These are phyloP conservation scores for Ceratobasidium sp. DNA, from an alignment of 1,284 basidiomycete genomes.

Conservation along the genomic window DNA sequence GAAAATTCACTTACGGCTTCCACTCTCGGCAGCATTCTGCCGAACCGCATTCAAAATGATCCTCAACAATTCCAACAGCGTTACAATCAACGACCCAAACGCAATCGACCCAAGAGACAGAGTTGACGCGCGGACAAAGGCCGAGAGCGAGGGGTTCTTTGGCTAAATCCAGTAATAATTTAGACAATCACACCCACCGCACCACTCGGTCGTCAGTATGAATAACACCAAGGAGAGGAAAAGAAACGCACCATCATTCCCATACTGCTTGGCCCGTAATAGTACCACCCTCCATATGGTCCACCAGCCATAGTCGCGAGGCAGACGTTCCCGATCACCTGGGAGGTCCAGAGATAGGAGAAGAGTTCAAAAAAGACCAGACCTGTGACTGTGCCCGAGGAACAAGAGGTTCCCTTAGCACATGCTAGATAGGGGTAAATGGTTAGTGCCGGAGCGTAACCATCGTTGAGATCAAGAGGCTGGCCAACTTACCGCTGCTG, in stretches of 20 bases:
- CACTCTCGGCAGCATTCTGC: constrained; percentile 76
- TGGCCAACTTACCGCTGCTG: constrained; percentile 64
- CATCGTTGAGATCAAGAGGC: neutral
- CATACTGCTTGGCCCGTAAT: constrained; percentile 71
- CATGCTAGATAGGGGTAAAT: constrained; percentile 52
- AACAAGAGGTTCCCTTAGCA: constrained; percentile 59
- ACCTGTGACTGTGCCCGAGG: constrained; percentile 68
- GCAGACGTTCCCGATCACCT: constrained; percentile 82
- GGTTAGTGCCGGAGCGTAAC: constrained; percentile 2
- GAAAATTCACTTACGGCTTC: constrained; percentile 68
- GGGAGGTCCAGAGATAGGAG: constrained; percentile 85
- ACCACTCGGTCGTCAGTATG: neutral
- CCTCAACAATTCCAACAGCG: constrained; percentile 80
- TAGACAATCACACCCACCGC: neutral
- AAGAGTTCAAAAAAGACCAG: constrained; percentile 82
- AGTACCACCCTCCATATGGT: constrained; percentile 75
- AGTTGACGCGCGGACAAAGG: constrained; percentile 84
- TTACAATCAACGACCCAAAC: constrained; percentile 90
- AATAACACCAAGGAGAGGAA: neutral
- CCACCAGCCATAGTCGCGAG: constrained; percentile 83
- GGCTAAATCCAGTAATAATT: constrained; percentile 60
- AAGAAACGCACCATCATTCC: constrained; percentile 65
- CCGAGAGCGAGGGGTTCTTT: constrained; percentile 72
- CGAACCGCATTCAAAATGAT: constrained; percentile 72
- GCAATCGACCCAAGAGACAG: constrained; percentile 89